These are phyloP conservation scores for Arthrobotrys pseudoclavata DNA, from an alignment of 2,329 filamentous ascomycete species.

Conservation along the genomic window DNA sequence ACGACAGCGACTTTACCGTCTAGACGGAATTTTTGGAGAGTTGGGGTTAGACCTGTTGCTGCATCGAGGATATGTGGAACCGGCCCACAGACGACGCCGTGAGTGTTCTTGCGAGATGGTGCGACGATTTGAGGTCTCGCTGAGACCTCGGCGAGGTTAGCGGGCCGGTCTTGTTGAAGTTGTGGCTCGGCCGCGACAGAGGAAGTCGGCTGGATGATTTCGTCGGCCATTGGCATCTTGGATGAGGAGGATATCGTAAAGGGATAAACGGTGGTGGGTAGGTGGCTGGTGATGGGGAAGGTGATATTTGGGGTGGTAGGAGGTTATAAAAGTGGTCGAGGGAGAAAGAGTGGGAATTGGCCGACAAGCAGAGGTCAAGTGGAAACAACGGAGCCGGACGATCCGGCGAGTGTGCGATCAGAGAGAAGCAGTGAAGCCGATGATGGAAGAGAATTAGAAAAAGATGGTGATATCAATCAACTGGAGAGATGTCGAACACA, in stretches of 20 bases:
- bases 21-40: constrained; percentile 78
- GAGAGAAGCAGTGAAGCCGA: not conserved
- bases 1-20: constrained; percentile 79
- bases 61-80: constrained; percentile 71
- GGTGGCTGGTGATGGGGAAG: not conserved
- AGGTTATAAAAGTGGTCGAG: constrained; percentile 20
- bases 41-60: constrained; percentile 71
- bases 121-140: constrained; percentile 62
- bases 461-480: not conserved
- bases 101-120: constrained; percentile 68
- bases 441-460: constrained; percentile 7
- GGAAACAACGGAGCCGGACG: constrained; percentile 10
- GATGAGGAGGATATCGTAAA: not conserved
- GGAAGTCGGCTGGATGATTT: constrained; percentile 37
- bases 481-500: constrained; percentile 11
- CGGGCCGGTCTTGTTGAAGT: not conserved
- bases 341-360: constrained; percentile 48
- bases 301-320: not conserved
- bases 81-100: constrained; percentile 71
- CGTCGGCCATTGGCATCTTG: constrained; percentile 56
- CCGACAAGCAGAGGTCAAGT: constrained; percentile 28
- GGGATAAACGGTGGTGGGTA: not conserved
- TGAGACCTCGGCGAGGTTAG: not conserved
- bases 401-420: constrained; percentile 43
- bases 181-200: constrained; percentile 11